These are phyloP conservation scores for Spathaspora passalidarum DNA, from an alignment of 805 yeast species.

Conservation along the genomic window DNA sequence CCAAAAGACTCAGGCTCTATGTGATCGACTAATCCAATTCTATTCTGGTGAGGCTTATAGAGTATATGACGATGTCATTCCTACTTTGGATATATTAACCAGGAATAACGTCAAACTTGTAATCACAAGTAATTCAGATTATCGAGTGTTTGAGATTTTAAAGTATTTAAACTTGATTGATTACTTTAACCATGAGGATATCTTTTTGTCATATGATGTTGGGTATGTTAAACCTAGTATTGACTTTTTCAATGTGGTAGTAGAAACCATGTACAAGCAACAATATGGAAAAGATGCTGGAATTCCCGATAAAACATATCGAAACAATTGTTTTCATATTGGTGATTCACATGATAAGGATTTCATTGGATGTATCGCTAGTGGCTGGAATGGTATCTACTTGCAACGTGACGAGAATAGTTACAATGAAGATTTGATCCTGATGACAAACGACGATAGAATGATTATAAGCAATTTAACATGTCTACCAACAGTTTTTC, in stretches of 20 bases:
- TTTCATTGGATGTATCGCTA: conserved; percentile 44
- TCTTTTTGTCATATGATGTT: conserved; percentile 57
- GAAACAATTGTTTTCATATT: conserved; percentile 51
- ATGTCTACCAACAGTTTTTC: conserved; percentile 16
- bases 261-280: conserved; percentile 4
- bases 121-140: conserved; percentile 63
- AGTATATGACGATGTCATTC: conserved; percentile 52
- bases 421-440: neutral
- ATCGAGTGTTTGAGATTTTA: conserved; percentile 45
- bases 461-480: conserved; percentile 21
- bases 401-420: conserved; percentile 40
- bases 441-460: conserved; percentile 25
- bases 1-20: conserved; percentile 31
- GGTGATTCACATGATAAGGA: conserved; percentile 65
- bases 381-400: conserved; percentile 63
- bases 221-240: conserved; percentile 52
- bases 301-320: conserved; percentile 6
- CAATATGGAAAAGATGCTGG: conserved; percentile 10
- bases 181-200: conserved; percentile 32
- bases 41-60: conserved; percentile 54
- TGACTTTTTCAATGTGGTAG: conserved; percentile 39
- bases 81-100: conserved; percentile 35
- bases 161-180: conserved; percentile 42
- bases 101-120: conserved; percentile 35
- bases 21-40: conserved; percentile 42